Evolutionary conservation across 2,329 filamentous ascomycete genomes (phyloP), one percentile per base, ranked within the genome.

Genomic region (Diaporthe vexans): DNA sequence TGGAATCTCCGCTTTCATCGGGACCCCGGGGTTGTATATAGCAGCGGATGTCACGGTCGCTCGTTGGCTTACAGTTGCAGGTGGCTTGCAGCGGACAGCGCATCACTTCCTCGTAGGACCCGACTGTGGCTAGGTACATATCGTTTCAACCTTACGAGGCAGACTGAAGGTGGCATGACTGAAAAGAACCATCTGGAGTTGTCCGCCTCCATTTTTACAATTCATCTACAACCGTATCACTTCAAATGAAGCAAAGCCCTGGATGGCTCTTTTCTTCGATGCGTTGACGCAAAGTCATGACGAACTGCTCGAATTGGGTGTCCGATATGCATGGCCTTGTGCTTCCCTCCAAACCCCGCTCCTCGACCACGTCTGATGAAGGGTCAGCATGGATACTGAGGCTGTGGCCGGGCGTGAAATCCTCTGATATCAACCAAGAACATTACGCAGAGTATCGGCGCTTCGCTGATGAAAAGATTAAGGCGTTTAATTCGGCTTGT

Each of bases 1-100:
- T 1, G 9, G 17, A 3, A n/a, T 4, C 8, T 29, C 17, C 17
- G 54, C 8, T 58, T 29, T 35, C 54, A 19, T 1, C 5, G 13
- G 4, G 26, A 15, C 26, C 26, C 13, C 24, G 52, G 5, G 26
- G 52, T 19, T 48, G 26, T 15, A 56, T 56, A 9, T 8, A 9
- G 13, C 13, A 56, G 26, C 8, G 7, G 26, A 15, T 15, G 52
- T 56, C 13, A 15, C 8, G 19, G 21, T 24, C 37, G 56, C 33
- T 59, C 33, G 33, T n/a, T 59, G 33, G 56, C 21, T 21, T 21
- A 35, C 56, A 24, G 56, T 5, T 59, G 21, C 56, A 59, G n/a
- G 26, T 56, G 56, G 56, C 56, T 59, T 59, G 33, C 56, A 59
- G 33, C 52, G 15, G 56, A 37, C 56, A 59, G 56, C 56, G 21